Evolutionary conservation across 306 rosid genomes (phyloP).

Genomic region (Boehmeria nivea): DNA sequence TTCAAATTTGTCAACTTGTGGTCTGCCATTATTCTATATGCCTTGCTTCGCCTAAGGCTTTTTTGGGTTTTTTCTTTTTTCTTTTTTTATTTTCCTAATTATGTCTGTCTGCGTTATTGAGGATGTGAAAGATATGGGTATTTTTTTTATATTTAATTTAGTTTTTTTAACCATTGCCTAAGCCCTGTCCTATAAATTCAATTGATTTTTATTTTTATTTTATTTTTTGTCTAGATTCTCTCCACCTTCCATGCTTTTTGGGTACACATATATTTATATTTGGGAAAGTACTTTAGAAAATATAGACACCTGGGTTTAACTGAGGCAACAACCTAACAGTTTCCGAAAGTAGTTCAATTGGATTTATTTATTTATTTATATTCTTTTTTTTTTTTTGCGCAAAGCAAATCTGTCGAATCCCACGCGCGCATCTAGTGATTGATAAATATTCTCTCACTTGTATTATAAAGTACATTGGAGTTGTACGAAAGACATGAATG

Average conservation of each 20-base stretch:
- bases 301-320: constrained; percentile 32
- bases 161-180: too few species aligned
- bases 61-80: constrained; percentile 2
- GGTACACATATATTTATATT: constrained; percentile 22
- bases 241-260: constrained; percentile 36
- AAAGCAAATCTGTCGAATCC: neutral
- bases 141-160: neutral
- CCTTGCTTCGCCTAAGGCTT: constrained; percentile 24
- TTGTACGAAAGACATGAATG: neutral
- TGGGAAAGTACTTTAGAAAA: constrained; percentile 28
- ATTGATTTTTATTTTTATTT: neutral
- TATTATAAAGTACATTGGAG: neutral
- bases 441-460: neutral
- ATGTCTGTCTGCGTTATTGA: constrained; percentile 13
- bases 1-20: constrained; percentile 39
- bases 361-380: too few species aligned
- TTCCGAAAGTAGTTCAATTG: constrained; percentile 14
- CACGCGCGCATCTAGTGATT: constrained; percentile 21
- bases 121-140: constrained; percentile 22
- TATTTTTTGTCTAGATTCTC: constrained; percentile 37
- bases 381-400: too few species aligned
- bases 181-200: neutral
- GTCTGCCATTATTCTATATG: constrained; percentile 33
- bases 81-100: neutral
- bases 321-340: constrained; percentile 29